phyloP scores from a whole-genome alignment of 805 yeast genomes.

The Saturnispora mendoncae region DNA sequence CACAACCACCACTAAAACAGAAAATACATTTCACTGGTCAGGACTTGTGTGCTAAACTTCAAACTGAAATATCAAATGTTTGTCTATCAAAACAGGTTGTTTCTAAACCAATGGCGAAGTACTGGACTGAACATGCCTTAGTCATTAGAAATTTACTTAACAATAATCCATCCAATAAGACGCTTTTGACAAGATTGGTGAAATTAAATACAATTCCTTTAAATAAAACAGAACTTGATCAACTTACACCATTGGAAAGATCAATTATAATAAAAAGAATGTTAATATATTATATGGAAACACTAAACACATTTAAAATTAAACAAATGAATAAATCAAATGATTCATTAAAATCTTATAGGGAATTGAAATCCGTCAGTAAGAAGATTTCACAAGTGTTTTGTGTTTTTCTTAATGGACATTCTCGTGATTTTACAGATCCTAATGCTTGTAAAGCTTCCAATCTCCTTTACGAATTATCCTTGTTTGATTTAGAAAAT shows the following conservation, averaged over 20 bases:
- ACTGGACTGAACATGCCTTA: conserved; percentile 1
- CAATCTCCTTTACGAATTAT: conserved; percentile 7
- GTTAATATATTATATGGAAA: conserved; percentile 1
- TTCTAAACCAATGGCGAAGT: too few relatives aligned
- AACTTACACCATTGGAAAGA: conserved; percentile 7
- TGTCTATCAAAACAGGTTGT: too few relatives aligned
- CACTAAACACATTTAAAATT: neutral
- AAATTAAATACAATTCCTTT: neutral
- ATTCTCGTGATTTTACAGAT: neutral
- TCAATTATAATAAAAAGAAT: conserved; percentile 11
- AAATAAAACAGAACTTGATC: neutral
- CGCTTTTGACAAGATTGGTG: conserved; percentile 1
- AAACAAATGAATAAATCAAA: conserved; percentile 1
- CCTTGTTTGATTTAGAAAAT: conserved; percentile 21
- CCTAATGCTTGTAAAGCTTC: neutral
- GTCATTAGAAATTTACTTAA: neutral
- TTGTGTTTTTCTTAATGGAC: neutral
- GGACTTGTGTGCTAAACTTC: neutral
- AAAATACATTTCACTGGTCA: neutral
- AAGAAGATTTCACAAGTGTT: neutral
- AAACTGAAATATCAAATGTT: neutral
- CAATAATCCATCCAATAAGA: neutral
- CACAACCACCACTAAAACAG: too few relatives aligned
- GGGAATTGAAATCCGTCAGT: neutral
- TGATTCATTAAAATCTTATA: neutral